Evolutionary conservation across 1,284 basidiomycete species (phyloP), one percentile per base, ranked within the genome.

Genomic region (Apiotrichum mycotoxinovorans): DNA sequence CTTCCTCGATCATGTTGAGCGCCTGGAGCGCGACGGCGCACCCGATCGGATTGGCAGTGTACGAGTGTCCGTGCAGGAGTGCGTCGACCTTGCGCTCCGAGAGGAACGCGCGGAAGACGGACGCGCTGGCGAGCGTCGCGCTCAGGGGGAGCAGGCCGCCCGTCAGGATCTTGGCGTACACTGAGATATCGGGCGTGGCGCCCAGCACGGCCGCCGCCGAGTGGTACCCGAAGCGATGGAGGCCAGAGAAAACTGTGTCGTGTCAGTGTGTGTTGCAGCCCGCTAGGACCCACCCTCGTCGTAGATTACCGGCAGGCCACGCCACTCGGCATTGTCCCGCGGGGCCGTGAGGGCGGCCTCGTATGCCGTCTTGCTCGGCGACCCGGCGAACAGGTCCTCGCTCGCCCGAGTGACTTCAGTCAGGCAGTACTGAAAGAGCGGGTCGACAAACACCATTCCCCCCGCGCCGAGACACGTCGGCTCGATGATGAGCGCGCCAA

Each of bases 371-470:
- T 17, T 14, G n/a, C 40, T 23, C 17, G 43, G 26, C 1, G 57
- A 22, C 14, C 61, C 65, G 20, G 69, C 69, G 66, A 83, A 83
- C 14, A 83, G 65, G 54, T 78, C 75, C 20, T 66, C 68, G 56
- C 76, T 76, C 2, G 79, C 80, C 34, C 95, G 85, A 8, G 91
- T 88, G 3, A 85, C 82, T 65, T 96, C 91, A 47, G 97, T 80
- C 58, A 98, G 78, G 40, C 92, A 79, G 22, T 89, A 84, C 73
- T 98, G 95, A 82, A 95, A 98, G 35, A 98, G 85, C 1, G 95
- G 95, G 69, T 98, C 95, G 47, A 98, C 92, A 71, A 97, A 98
- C 40, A 94, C 81, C 95, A 98, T 98, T 0, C 95, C 95, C 0
- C 91, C 95, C 0, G 95, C 94, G 17, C 95, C 95, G 82, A 98